Evolutionary conservation across 148 eudicot genomes (phyloP).

Genomic region (Dianthus caryophyllus): DNA sequence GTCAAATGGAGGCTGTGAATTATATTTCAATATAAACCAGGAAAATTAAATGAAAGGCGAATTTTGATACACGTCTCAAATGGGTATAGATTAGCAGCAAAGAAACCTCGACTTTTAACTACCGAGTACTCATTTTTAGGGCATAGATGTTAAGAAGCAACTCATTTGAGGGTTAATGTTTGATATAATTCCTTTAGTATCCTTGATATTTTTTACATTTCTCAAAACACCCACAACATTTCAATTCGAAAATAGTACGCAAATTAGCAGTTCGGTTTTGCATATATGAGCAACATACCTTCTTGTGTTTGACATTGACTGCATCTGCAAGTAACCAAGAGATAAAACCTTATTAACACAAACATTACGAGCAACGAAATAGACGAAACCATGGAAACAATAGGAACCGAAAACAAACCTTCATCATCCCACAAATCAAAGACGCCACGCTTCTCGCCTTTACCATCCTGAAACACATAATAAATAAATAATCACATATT

Average conservation of each 20-base stretch:
- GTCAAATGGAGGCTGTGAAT: background rate
- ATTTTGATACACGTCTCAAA: background rate
- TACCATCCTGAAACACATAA: conserved; percentile 42
- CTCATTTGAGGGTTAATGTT: background rate
- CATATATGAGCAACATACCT: conserved; percentile 36
- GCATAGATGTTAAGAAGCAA: background rate
- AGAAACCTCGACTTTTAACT: background rate
- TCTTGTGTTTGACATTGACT: conserved; percentile 34
- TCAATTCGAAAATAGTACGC: too few species aligned
- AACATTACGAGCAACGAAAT: conserved; percentile 7
- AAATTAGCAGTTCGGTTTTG: background rate
- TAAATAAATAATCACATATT: too few species aligned
- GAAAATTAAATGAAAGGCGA: background rate
- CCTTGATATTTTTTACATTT: too few species aligned
- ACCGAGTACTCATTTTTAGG: too few species aligned
- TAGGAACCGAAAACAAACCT: conserved; percentile 30
- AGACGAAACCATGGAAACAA: conserved; percentile 6
- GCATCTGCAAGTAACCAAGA: conserved; percentile 35
- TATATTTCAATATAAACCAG: background rate
- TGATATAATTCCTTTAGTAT: too few species aligned
- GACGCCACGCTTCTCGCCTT: conserved; percentile 44
- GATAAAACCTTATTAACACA: background rate
- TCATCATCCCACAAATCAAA: conserved; percentile 60
- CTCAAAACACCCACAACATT: too few species aligned
- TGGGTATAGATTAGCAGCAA: background rate